Conservation (phyloP, 208 protist species). For the Borovskyia barvae region DNA sequence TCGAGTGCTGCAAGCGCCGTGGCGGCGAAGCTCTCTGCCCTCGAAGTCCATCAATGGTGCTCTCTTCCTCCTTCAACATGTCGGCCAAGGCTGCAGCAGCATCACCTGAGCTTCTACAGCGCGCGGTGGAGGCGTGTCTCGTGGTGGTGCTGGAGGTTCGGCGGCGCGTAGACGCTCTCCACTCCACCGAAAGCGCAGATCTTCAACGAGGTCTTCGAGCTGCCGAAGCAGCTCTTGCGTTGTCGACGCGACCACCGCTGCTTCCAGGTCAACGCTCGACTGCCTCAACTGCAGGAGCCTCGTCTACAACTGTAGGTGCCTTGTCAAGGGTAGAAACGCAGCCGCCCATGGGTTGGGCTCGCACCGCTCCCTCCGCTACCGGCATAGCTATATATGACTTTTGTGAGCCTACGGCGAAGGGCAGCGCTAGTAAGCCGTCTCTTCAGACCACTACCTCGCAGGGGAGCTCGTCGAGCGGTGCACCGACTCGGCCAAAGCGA, state of each 20-base stretch:
- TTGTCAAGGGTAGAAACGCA: too few relatives aligned
- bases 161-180: constrained; percentile 21
- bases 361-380: too few relatives aligned
- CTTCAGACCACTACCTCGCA: too few relatives aligned
- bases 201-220: constrained; percentile 26
- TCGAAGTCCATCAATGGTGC: background rate
- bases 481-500: too few relatives aligned
- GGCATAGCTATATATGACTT: too few relatives aligned
- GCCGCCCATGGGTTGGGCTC: too few relatives aligned
- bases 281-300: too few relatives aligned
- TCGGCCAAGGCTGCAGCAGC: background rate
- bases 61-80: constrained; percentile 8
- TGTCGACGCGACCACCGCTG: too few relatives aligned
- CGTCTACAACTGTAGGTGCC: too few relatives aligned
- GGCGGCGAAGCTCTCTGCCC: background rate
- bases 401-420: too few relatives aligned
- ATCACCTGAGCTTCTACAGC: constrained; percentile 1
- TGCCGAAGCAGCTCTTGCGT: constrained; percentile 30
- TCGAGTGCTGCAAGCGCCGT: background rate
- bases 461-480: too few relatives aligned
- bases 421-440: too few relatives aligned
- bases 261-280: background rate
- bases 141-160: constrained; percentile 23
- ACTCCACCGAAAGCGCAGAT: constrained; percentile 22
- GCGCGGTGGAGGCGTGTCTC: constrained; percentile 18